Evolutionary conservation across 257 asterid species (phyloP).

Genomic region (Coffea eugenioides): DNA sequence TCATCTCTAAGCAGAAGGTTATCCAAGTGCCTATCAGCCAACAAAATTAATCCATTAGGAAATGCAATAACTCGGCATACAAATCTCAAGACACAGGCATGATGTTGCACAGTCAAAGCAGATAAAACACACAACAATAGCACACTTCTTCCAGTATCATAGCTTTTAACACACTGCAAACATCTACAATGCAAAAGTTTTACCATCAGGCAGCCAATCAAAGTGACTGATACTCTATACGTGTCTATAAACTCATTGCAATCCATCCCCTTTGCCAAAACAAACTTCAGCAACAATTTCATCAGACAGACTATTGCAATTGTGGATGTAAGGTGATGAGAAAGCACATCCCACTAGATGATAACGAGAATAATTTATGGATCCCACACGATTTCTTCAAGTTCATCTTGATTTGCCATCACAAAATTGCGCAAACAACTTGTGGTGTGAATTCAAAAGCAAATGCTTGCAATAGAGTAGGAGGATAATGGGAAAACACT

Average conservation of each 20-base stretch:
- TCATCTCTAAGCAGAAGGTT: conserved; percentile 93
- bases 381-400: not conserved
- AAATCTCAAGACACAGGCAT: not conserved
- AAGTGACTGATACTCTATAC: not conserved
- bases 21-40: conserved; percentile 83
- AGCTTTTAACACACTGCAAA: not conserved
- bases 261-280: not conserved
- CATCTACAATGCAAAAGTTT: not conserved
- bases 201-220: not conserved
- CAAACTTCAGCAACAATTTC: too few relatives aligned
- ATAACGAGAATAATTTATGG: too few relatives aligned
- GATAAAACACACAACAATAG: not conserved
- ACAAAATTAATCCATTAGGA: conserved; percentile 20
- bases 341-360: not conserved
- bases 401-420: not conserved
- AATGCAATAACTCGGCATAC: not conserved
- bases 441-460: not conserved
- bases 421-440: not conserved
- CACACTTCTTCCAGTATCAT: not conserved
- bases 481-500: not conserved
- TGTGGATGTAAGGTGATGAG: not conserved
- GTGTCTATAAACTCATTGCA: not conserved
- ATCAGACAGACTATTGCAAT: too few relatives aligned
- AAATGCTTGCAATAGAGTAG: not conserved
- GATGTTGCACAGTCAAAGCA: not conserved